A percentile compares a stretch with the other conserved stretches of the same genome.
phyloP scores from a whole-genome alignment of 2,329 filamentous ascomycete genomes.

The Nakataea oryzae region DNA sequence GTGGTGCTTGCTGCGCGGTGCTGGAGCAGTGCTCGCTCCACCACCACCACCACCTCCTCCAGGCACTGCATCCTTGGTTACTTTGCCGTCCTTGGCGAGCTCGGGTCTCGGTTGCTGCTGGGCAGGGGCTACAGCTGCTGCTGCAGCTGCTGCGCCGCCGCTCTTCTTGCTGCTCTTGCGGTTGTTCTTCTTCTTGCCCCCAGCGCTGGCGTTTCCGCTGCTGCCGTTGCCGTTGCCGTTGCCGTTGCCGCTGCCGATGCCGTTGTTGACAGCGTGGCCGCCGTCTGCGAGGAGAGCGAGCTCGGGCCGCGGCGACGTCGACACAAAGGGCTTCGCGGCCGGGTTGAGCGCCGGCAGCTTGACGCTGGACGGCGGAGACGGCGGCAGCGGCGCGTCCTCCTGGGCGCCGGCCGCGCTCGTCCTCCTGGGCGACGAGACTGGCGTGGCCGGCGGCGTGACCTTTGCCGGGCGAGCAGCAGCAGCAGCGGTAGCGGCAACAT shows the following conservation, averaged over 20 bases:
- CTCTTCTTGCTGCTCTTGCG: conserved; percentile 1
- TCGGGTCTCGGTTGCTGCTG: background rate
- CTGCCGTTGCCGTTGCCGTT: background rate
- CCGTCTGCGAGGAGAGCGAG: background rate
- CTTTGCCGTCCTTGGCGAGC: background rate
- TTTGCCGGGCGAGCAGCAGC: no score
- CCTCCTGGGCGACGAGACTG: background rate
- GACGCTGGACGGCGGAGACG: background rate
- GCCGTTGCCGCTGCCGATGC: background rate
- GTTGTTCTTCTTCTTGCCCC: background rate
- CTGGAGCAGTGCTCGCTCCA: no score
- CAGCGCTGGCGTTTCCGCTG: no score
- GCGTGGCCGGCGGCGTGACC: background rate
- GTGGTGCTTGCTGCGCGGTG: no score
- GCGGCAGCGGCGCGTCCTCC: background rate
- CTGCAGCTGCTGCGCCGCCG: background rate
- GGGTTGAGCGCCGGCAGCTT: background rate
- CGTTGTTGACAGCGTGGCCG: no score
- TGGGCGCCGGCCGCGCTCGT: no score
- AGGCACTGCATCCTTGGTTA: background rate
- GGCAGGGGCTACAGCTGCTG: no score
- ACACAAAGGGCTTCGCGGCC: background rate
- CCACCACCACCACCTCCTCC: no score
- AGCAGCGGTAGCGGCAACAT: background rate
- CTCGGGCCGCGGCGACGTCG: no score